Base-by-base conservation (phyloP, 2,329 filamentous ascomycete genomes). In the Graphilbum fragrans region DNA sequence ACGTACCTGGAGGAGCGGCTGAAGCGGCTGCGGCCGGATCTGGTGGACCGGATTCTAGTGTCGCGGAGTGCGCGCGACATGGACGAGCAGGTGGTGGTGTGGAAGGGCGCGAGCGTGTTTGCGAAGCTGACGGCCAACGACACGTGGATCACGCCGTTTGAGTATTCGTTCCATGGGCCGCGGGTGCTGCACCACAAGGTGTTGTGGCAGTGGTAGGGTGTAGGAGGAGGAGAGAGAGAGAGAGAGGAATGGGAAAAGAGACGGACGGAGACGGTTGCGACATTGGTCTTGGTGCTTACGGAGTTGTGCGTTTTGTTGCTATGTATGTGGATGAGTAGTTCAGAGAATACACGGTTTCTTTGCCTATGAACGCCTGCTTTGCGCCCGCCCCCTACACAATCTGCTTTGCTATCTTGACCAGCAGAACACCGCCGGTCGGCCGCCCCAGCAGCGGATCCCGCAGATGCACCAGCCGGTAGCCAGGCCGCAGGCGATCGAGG, bases 71-170 rank as follows among this genome's bases (percentile, higher is more conserved):
- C 92, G 0, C 72, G 90, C 53, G 92, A 98, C 53, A 82, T 98
- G 66, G 92, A 98, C 61, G 86, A 92, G 45, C 87, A 95, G 62
- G 88, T 96, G n/a, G 83, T 96, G 41, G 80, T 82, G 9, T 98
- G 92, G 92, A 98, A 98, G 70, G 92, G 92, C 4, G 92, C 86
- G 1, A 94, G 87, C 57, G 88, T 98, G 16, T 98, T 95, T 67
- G 88, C 86, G 3, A 87, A 94, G 64, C 65, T 96, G 51, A 75
- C 80, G 36, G 88, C 86, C 16, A 96, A 96, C 62, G 92, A 98
- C 59, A 92, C 83, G 53, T 98, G 92, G 92, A 86, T 96, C 55
- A 82, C 81, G 14, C 75, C 77, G 37, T 70, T 82, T 53, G 90
- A 96, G 67, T 95, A 90, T 61, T 87, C 95, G 64, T 75, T 86